Evolutionary conservation across 169 alveolate genomes (phyloP).

Genomic region (Cryptosporidium andersoni): DNA sequence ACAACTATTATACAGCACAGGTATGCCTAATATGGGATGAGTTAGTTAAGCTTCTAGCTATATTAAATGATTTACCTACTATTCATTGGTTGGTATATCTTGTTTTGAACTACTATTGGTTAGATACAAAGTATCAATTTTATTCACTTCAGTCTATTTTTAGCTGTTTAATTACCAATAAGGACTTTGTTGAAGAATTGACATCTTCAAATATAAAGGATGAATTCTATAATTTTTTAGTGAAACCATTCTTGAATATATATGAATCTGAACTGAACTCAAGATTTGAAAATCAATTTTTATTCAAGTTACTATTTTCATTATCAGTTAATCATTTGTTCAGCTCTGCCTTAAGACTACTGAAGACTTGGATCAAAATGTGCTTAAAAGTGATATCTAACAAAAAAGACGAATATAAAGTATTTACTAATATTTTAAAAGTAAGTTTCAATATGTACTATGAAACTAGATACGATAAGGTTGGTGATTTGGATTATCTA

Average conservation of each 20-base stretch:
- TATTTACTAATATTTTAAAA: too few relatives aligned
- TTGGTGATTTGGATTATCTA: too few relatives aligned
- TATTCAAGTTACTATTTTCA: conserved; percentile 10
- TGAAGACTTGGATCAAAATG: conserved; percentile 35
- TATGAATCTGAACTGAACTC: neutral
- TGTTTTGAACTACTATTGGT: conserved; percentile 8
- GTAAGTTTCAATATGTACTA: too few relatives aligned
- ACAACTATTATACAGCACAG: conserved; percentile 5
- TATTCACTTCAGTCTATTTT: conserved; percentile 12
- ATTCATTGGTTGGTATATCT: conserved; percentile 29
- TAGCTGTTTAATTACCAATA: conserved; percentile 2
- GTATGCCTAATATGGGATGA: conserved; percentile 29
- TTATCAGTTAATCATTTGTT: conserved; percentile 11
- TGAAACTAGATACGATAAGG: too few relatives aligned
- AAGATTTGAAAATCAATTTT: conserved; percentile 6
- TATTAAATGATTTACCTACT: conserved; percentile 1
- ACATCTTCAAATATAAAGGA: neutral
- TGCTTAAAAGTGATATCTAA: neutral
- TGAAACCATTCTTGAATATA: neutral
- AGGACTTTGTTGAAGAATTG: neutral
- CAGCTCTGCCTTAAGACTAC: conserved; percentile 30
- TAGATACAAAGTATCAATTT: conserved; percentile 11
- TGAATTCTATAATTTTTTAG: neutral
- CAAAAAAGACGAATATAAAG: neutral
- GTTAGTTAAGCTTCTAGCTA: conserved; percentile 17